Evolutionary conservation across 345 rosid genomes (phyloP), one percentile per base, ranked within the genome.

Genomic region (Pistacia vera): DNA sequence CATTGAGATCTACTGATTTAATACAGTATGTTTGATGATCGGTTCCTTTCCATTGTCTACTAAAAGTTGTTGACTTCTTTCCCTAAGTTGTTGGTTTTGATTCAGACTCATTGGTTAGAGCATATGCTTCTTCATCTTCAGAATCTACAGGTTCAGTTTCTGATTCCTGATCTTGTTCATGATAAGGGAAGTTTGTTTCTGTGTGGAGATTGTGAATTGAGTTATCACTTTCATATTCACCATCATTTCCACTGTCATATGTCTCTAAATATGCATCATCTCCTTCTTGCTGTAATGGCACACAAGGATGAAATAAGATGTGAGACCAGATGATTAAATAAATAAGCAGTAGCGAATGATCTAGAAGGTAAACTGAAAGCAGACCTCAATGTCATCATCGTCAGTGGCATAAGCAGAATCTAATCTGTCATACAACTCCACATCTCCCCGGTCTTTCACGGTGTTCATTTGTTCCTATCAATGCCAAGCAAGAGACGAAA

Each of bases 351-450:
- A 30, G 46, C 30, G 18, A 49, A 17, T 72, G 28, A 13, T 35
- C n/a, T 14, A 60, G 73, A 56, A 63, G n/a, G 63, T 74, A 44
- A 58, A 70, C 46, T 62, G 63, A 55, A 28, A 41, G 55, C 57
- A 54, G 64, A 85, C 92, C 86, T 87, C 90, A 0, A 77, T 78
- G 54, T 87, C 93, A 38, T 91, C 91, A 67, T 88, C 89, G 60
- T 88, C 94, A 1, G 89, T 80, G 17, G 85, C 85, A 84, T 95
- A 93, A 65, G 88, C 85, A 74, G 84, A 84, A 78, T 93, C 95
- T 65, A 93, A 78, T 84, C 82, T 83, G 79, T 88, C 73, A 57
- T 91, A 95, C 22, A 91, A 83, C 49, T 73, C 77, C 54, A 84
- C 86, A n/a, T 89, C 89, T 75, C 96, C 92, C 44, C 74, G 62